These are phyloP conservation scores for Volvox africanus DNA, from an alignment of 139 green algal genomes.

Conservation along the genomic window DNA sequence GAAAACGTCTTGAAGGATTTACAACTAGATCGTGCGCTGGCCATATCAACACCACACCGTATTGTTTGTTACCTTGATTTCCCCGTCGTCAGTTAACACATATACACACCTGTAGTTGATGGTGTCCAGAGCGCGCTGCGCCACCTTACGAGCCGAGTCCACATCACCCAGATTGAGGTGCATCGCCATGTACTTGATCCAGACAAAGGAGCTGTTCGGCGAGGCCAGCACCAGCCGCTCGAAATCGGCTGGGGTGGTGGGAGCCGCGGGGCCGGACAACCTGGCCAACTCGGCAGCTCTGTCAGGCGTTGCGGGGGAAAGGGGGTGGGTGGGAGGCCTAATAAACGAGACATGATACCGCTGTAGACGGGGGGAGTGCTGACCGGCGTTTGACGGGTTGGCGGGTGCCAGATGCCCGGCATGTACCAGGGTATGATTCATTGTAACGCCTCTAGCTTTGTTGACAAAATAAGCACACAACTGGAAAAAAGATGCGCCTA, in stretches of 20 bases:
- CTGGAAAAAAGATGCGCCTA: too few species aligned
- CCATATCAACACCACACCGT: too few species aligned
- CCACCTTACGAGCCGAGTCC: conserved; percentile 79
- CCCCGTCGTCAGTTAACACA: too few species aligned
- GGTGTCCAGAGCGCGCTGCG: conserved; percentile 87
- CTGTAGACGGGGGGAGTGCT: background rate
- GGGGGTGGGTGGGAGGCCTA: background rate
- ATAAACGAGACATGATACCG: too few species aligned
- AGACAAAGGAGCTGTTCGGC: conserved; percentile 88
- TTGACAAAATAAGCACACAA: too few species aligned
- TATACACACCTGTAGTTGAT: conserved; percentile 80
- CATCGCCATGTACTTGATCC: conserved; percentile 97
- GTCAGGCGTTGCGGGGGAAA: background rate
- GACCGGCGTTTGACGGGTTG: background rate
- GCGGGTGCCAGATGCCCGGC: too few species aligned
- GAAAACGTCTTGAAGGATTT: too few species aligned
- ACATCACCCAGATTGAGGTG: conserved; percentile 86
- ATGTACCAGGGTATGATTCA: too few species aligned
- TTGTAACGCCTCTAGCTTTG: too few species aligned
- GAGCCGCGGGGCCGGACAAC: conserved; percentile 58
- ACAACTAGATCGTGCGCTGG: too few species aligned
- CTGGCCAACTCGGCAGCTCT: conserved; percentile 45
- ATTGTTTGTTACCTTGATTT: too few species aligned
- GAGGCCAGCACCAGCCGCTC: conserved; percentile 85
- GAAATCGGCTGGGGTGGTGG: conserved; percentile 80